Conservation (phyloP, 2,329 filamentous ascomycete genomes). For the Monilinia polystroma region DNA sequence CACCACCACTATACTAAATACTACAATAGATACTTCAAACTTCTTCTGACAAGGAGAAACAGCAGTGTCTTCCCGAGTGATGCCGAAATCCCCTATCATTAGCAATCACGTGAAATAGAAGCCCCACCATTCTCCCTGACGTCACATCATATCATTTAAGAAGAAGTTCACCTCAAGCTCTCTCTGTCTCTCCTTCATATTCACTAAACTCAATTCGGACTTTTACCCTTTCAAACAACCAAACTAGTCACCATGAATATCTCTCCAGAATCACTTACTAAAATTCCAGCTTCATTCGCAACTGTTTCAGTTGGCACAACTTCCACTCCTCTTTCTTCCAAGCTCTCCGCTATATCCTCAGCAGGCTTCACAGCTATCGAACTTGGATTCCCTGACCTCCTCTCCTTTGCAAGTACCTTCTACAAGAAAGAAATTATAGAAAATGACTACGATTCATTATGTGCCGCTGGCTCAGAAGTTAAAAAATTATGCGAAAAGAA, state of each 20-base stretch:
- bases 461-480: slow-evolving; percentile 54
- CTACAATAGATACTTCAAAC: background rate
- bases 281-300: slow-evolving; percentile 53
- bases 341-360: slow-evolving; percentile 60
- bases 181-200: background rate
- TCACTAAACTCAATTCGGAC: background rate
- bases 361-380: slow-evolving; percentile 70
- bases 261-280: slow-evolving; percentile 27
- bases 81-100: background rate
- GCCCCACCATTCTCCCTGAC: slow-evolving; percentile 15
- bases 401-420: slow-evolving; percentile 57
- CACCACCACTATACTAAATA: background rate
- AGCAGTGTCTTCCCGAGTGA: slow-evolving; percentile 23
- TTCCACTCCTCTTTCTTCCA: slow-evolving; percentile 55
- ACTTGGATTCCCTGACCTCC: slow-evolving; percentile 71
- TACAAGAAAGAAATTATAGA: slow-evolving; percentile 51
- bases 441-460: slow-evolving; percentile 60
- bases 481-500: slow-evolving; percentile 54
- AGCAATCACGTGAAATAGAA: slow-evolving; percentile 12
- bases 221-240: background rate
- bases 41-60: slow-evolving; percentile 11
- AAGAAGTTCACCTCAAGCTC: background rate
- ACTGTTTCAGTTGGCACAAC: slow-evolving; percentile 54
- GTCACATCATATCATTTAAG: slow-evolving; percentile 9
- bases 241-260: slow-evolving; percentile 11